phyloP scores from a whole-genome alignment of 2,329 filamentous ascomycete species.

The Diaporthe helianthi region DNA sequence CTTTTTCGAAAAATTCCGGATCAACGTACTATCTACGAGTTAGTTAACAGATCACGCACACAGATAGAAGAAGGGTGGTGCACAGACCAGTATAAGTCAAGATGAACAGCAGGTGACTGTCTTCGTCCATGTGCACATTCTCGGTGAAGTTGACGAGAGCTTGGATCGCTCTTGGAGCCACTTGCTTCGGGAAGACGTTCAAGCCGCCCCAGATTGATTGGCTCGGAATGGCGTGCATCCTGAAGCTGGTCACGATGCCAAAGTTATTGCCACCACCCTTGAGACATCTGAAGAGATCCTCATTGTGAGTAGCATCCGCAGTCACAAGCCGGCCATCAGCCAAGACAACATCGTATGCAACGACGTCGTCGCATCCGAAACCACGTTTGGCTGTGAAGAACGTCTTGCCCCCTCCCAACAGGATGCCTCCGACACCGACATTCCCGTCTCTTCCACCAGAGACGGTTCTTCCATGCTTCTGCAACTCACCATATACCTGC shows the following conservation, averaged over 20 bases:
- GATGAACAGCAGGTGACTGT: constrained; percentile 9
- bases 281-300: constrained; percentile 4
- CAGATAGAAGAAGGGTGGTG: no score
- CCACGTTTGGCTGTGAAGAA: background rate
- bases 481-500: background rate
- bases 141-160: constrained; percentile 4
- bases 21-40: no score
- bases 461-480: background rate
- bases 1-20: no score
- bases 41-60: no score
- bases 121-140: background rate
- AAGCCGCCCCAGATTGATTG: constrained; percentile 39
- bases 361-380: constrained; percentile 21
- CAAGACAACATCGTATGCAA: constrained; percentile 12
- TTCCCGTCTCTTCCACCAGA: constrained; percentile 9
- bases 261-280: constrained; percentile 50
- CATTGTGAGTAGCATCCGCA: background rate
- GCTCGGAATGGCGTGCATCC: constrained; percentile 34
- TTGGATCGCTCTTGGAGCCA: constrained; percentile 31
- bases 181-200: constrained; percentile 34
- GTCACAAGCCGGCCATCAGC: constrained; percentile 2
- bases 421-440: constrained; percentile 8
- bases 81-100: background rate
- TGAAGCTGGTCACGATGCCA: constrained; percentile 44
- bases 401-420: background rate